Conservation (phyloP, 2,329 filamentous ascomycete genomes). For the Lachnellula occidentalis region DNA sequence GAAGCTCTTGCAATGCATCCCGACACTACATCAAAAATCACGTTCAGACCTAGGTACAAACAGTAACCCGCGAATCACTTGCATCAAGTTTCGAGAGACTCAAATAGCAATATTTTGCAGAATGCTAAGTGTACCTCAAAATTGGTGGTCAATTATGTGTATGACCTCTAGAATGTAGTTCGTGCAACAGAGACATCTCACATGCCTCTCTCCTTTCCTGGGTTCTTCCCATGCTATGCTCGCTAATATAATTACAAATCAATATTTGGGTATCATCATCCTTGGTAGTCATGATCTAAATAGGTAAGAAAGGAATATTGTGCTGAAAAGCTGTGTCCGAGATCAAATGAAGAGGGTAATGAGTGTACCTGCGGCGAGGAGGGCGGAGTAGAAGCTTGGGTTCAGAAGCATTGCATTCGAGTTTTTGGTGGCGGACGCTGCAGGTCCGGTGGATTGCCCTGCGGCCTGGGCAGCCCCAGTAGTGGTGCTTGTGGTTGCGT, state of each 20-base stretch:
- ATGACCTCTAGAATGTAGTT: conserved; percentile 6
- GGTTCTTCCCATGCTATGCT: background rate
- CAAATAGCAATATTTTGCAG: background rate
- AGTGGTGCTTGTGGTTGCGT: conserved; percentile 30
- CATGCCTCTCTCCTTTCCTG: background rate
- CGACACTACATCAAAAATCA: too few relatives aligned
- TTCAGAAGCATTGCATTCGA: background rate
- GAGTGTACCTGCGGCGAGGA: background rate
- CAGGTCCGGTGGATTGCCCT: conserved; percentile 7
- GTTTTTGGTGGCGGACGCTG: background rate
- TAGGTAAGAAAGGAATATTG: background rate
- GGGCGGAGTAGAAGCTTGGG: background rate
- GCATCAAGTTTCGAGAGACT: too few relatives aligned
- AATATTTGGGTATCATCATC: background rate
- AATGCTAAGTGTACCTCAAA: background rate
- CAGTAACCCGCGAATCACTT: too few relatives aligned
- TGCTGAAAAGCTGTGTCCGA: background rate
- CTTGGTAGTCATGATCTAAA: background rate
- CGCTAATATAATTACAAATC: conserved; percentile 2
- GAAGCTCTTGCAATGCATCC: too few relatives aligned
- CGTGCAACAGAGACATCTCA: background rate
- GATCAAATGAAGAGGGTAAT: background rate
- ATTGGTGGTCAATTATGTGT: conserved; percentile 6
- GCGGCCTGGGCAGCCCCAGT: conserved; percentile 15
- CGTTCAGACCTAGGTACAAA: too few relatives aligned